These are phyloP conservation scores for Serendipita sp. DNA, from an alignment of 768 basidiomycete species.

Conservation along the genomic window DNA sequence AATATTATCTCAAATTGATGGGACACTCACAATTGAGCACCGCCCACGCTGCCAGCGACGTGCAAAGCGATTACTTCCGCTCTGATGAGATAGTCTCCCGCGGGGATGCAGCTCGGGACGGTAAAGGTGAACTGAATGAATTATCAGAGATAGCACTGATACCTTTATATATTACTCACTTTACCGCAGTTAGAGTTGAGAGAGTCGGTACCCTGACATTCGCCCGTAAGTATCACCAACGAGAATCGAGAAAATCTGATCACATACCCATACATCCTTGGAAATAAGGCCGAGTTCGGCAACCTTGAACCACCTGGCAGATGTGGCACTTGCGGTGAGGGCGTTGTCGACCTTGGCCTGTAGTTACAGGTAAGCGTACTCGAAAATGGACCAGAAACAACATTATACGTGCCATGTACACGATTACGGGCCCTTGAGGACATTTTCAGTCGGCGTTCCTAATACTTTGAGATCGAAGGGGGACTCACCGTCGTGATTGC, in stretches of 20 bases:
- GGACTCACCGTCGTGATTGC: constrained; percentile 30
- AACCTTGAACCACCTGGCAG: constrained; percentile 7
- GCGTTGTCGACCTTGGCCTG: constrained; percentile 7
- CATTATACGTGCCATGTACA: background rate
- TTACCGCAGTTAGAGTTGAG: constrained; percentile 3
- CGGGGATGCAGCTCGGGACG: constrained; percentile 23
- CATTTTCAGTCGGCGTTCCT: background rate
- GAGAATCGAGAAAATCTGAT: background rate
- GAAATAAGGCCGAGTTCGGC: background rate
- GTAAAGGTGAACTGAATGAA: constrained; percentile 38
- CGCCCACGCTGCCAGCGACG: constrained; percentile 30
- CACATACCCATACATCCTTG: background rate
- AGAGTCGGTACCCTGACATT: background rate
- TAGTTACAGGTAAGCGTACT: background rate
- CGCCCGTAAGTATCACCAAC: background rate
- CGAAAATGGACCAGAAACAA: background rate
- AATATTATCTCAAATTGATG: no score
- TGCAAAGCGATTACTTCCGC: constrained; percentile 35
- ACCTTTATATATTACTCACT: background rate
- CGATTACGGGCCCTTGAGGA: background rate
- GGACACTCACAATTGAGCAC: constrained; percentile 22
- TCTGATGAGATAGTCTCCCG: constrained; percentile 30
- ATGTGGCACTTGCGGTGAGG: background rate
- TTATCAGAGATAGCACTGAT: background rate
- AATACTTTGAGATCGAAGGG: background rate